Base-by-base conservation (phyloP, 192 early-diverging fungal genomes). In the Backusella psychrophila region DNA sequence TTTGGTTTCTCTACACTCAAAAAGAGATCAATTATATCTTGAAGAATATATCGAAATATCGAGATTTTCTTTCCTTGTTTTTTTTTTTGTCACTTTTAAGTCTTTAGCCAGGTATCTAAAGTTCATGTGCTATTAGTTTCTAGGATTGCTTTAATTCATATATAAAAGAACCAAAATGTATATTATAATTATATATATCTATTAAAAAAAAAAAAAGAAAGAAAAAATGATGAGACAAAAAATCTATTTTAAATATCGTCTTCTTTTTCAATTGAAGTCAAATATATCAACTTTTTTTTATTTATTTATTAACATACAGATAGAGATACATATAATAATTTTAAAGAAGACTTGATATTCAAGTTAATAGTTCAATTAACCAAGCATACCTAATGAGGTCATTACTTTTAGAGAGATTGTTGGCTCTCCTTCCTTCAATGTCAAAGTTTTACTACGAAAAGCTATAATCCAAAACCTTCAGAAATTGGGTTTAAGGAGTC, bases 1-100 rank as follows among this genome's bases (percentile, higher is more conserved):
- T 63, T 63, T 29, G 56, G 56, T 12, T 63, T 63, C 56, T 63
- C 56, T 63, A 63, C 56, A 29, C 56, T 63, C n/a, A 63, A 26
- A 29, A 63, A 63, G 56, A 63, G 56, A 11, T 26, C 56, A 14
- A 29, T 63, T 14, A 11, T 63, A 63, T 63, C 56, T 11, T 63
- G 29, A 63, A 63, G 1, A 23, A 63, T 11, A 29, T 4, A 59
- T 59, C 8, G 23, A 63, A 12, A 63, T 63, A 12, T 4, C 29
- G 56, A 6, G 26, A 63, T 63, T 63, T 29, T 63, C 56, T 63
- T 63, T 63, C 26, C 56, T 29, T 29, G 9, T 56, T 23, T 6
- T 52, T 23, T 23, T 56, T 56, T 56, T 56, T 56, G 53, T 56
- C 21, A 56, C 53, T 56, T 56, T 56, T 56, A 56, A 23, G 26